Evolutionary conservation across 1,139 yeast genomes (phyloP).

Genomic region (Chernovozyma sophiae-reginae): DNA sequence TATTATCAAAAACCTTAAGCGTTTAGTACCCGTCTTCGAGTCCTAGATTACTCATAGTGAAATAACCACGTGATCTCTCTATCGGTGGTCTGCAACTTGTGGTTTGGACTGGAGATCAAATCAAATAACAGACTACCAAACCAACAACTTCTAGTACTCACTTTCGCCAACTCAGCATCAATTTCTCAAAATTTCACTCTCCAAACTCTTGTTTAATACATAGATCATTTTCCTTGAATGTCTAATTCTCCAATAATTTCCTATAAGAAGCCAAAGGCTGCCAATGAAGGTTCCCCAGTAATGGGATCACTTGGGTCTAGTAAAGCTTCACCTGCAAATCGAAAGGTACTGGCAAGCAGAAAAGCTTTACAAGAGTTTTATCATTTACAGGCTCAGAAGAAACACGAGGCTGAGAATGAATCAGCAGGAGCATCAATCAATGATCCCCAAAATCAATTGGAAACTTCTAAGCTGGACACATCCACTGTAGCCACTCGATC

Average conservation of each 20-base stretch:
- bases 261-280: constrained; percentile 9
- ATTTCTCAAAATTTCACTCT: no score
- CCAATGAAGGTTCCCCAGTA: neutral
- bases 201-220: no score
- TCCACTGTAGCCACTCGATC: neutral
- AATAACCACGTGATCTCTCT: no score
- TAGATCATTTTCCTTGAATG: no score
- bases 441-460: neutral
- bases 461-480: neutral
- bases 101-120: no score
- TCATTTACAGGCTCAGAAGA: constrained; percentile 21
- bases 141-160: no score
- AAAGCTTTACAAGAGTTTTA: constrained; percentile 45
- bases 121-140: no score
- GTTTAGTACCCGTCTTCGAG: no score
- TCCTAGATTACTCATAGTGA: no score
- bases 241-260: constrained; percentile 14
- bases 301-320: neutral
- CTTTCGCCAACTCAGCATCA: no score
- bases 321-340: neutral
- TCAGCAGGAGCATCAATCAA: constrained; percentile 3
- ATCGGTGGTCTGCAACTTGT: no score
- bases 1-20: no score
- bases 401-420: constrained; percentile 7
- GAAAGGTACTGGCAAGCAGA: constrained; percentile 39